phyloP scores from a whole-genome alignment of 306 rosid species.

The Cicer pinnatifidum region DNA sequence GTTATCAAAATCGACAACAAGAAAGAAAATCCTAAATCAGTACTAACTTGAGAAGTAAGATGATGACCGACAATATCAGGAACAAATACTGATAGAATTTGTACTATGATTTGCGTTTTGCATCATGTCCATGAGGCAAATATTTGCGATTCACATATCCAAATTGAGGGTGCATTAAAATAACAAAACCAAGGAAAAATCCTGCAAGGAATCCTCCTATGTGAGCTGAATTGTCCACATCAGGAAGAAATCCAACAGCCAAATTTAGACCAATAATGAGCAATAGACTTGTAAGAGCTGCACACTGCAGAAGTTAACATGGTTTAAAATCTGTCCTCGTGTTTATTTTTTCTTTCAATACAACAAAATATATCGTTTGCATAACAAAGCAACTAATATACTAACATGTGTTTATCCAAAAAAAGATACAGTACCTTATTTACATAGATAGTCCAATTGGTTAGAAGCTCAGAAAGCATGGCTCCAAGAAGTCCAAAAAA shows the following conservation, averaged over 20 bases:
- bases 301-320: constrained; percentile 58
- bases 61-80: constrained; percentile 46
- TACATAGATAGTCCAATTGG: constrained; percentile 80
- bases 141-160: constrained; percentile 70
- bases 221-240: constrained; percentile 90
- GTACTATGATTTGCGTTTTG: constrained; percentile 62
- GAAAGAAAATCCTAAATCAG: neutral
- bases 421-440: constrained; percentile 57
- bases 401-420: too few relatives aligned
- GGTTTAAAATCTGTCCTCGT: constrained; percentile 11
- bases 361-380: neutral
- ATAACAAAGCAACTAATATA: too few relatives aligned
- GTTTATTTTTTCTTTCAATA: neutral
- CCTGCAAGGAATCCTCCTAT: constrained; percentile 86
- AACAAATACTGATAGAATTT: constrained; percentile 67
- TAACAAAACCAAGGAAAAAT: constrained; percentile 74
- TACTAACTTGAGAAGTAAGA: constrained; percentile 65
- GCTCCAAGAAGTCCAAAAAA: constrained; percentile 89
- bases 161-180: constrained; percentile 76
- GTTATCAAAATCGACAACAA: neutral
- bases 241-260: constrained; percentile 87
- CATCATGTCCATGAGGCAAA: constrained; percentile 65
- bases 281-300: constrained; percentile 61
- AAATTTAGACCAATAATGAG: constrained; percentile 65
- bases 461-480: constrained; percentile 95